Evolutionary conservation across 2,329 filamentous ascomycete genomes (phyloP).

Genomic region (Verticillium isaacii): DNA sequence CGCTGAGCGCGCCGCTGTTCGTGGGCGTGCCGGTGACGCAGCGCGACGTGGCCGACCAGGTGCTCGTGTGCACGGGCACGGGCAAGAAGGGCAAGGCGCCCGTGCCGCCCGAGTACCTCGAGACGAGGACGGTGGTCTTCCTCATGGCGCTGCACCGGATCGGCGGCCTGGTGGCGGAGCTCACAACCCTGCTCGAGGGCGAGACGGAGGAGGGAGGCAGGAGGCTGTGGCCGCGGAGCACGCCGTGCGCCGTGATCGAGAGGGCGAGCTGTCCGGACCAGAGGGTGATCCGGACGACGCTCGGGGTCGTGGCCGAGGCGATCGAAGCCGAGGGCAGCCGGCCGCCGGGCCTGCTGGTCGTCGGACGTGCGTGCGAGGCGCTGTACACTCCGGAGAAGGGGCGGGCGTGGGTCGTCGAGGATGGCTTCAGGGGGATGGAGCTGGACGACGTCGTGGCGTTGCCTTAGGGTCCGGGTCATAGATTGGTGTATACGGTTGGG

Average conservation of each 20-base stretch:
- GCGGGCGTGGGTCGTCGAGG: conserved; percentile 77
- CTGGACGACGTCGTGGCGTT: conserved; percentile 20
- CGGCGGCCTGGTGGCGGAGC: conserved; percentile 63
- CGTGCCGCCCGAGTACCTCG: conserved; percentile 72
- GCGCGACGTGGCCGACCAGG: conserved; percentile 83
- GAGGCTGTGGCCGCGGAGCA: conserved; percentile 64
- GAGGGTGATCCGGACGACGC: conserved; percentile 81
- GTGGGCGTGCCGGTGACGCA: conserved; percentile 85
- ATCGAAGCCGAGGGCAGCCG: conserved; percentile 85
- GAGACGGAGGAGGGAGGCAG: conserved; percentile 25
- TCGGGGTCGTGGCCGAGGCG: conserved; percentile 73
- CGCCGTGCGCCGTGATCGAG: conserved; percentile 90
- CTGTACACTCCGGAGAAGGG: conserved; percentile 54
- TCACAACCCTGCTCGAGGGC: conserved; percentile 46
- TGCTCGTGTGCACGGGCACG: conserved; percentile 94
- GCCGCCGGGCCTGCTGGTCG: conserved; percentile 82
- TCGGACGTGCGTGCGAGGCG: conserved; percentile 79
- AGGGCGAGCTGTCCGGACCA: conserved; percentile 92
- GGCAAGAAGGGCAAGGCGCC: conserved; percentile 84
- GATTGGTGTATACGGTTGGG: not conserved
- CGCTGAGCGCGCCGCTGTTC: conserved; percentile 82
- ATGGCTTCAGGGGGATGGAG: conserved; percentile 76
- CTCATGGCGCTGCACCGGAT: conserved; percentile 93
- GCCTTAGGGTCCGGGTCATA: not conserved
- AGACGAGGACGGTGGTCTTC: conserved; percentile 81